Evolutionary conservation across 129 eudicot genomes (phyloP).

Genomic region (Artemisia annua): DNA sequence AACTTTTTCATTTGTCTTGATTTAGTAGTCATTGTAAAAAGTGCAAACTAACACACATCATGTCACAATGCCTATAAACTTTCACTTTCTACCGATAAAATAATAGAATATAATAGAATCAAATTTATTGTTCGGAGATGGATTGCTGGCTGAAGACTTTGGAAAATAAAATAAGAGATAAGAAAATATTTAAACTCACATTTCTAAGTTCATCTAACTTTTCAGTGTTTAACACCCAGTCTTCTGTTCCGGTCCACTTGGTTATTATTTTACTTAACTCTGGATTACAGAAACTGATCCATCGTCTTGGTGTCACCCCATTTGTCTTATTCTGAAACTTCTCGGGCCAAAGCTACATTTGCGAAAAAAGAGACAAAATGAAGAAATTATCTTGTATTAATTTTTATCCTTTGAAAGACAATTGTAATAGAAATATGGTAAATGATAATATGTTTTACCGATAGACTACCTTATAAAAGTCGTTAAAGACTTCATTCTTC

Average conservation of each 20-base stretch:
- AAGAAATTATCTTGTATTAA: background rate
- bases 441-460: background rate
- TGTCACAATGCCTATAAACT: background rate
- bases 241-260: conserved; percentile 87
- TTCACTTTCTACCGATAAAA: background rate
- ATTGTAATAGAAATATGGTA: background rate
- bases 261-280: conserved; percentile 74
- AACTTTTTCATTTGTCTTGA: background rate
- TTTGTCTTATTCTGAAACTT: conserved; percentile 94
- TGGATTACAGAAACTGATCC: conserved; percentile 90
- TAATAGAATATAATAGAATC: background rate
- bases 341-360: conserved; percentile 77
- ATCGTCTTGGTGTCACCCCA: conserved; percentile 95
- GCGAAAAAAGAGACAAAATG: background rate
- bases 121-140: background rate
- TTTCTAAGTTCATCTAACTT: conserved; percentile 67
- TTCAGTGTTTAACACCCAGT: conserved; percentile 79
- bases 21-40: background rate
- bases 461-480: conserved; percentile 70
- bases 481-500: conserved; percentile 77
- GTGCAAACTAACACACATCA: background rate
- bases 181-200: conserved; percentile 34
- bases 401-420: background rate
- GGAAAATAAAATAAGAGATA: background rate
- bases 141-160: background rate